Conservation (phyloP, 208 protist species). For the Acanthamoeba divionensis region DNA sequence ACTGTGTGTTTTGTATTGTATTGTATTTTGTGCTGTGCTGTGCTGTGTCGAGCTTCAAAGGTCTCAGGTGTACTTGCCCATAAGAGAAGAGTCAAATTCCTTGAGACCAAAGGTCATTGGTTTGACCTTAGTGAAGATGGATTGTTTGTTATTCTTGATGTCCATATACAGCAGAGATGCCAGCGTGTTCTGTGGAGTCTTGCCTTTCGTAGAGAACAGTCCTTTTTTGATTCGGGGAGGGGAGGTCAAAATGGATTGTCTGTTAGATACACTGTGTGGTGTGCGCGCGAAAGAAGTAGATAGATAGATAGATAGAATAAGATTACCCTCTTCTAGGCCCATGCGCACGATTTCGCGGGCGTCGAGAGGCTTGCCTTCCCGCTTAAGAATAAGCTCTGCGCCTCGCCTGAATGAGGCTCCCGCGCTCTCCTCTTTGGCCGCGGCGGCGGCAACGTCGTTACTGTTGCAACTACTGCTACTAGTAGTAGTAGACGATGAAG, state of each 20-base stretch:
- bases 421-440: not conserved
- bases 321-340: slow-evolving; percentile 18
- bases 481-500: not conserved
- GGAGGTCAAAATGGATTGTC: not conserved
- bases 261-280: not conserved
- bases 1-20: no score
- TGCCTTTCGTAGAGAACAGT: slow-evolving; percentile 25
- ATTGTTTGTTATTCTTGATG: slow-evolving; percentile 39
- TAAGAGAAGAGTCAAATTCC: slow-evolving; percentile 23
- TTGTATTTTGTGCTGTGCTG: no score
- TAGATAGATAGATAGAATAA: not conserved
- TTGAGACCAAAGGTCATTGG: slow-evolving; percentile 48
- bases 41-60: no score
- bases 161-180: slow-evolving; percentile 39
- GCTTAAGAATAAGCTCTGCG: slow-evolving; percentile 30
- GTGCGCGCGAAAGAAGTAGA: not conserved
- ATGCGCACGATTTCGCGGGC: slow-evolving; percentile 14
- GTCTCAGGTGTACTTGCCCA: no score
- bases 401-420: slow-evolving; percentile 10
- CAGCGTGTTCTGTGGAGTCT: slow-evolving; percentile 38
- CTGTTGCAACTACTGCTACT: not conserved
- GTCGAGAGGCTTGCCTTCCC: slow-evolving; percentile 43
- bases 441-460: not conserved
- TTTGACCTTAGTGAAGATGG: slow-evolving; percentile 46
- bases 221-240: not conserved